Evolutionary conservation across 768 basidiomycete genomes (phyloP).

Genomic region (Ramaria sp.): DNA sequence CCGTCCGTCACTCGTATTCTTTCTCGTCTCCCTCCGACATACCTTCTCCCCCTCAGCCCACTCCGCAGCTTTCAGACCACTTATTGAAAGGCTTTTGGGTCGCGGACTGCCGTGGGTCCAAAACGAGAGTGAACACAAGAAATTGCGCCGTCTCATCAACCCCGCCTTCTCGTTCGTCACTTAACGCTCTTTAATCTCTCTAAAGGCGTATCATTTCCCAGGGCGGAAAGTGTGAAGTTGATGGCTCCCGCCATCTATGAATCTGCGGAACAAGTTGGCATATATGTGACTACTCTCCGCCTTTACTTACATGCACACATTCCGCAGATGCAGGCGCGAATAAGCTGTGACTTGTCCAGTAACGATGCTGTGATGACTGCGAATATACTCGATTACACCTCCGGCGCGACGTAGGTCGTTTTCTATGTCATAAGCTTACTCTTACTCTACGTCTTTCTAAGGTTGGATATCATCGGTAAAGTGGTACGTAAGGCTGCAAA

Average conservation of each 20-base stretch:
- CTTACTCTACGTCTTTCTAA: not conserved
- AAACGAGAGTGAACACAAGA: constrained; percentile 24
- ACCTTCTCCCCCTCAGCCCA: constrained; percentile 8
- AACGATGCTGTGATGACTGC: not conserved
- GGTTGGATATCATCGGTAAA: constrained; percentile 21
- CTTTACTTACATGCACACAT: not conserved
- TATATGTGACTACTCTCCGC: not conserved
- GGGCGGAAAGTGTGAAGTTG: constrained; percentile 6
- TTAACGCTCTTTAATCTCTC: not conserved
- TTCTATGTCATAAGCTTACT: not conserved
- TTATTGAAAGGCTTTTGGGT: constrained; percentile 24
- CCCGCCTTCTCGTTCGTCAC: constrained; percentile 14
- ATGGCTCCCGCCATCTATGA: constrained; percentile 9
- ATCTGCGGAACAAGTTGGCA: constrained; percentile 8
- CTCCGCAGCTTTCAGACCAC: constrained; percentile 22
- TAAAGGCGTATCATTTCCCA: not conserved
- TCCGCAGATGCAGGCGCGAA: constrained; percentile 1
- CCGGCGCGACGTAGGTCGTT: constrained; percentile 10
- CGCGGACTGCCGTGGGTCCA: constrained; percentile 27
- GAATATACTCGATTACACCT: constrained; percentile 13
- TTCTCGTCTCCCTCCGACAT: not conserved
- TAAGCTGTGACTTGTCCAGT: not conserved
- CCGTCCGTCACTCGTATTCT: constrained; percentile 4
- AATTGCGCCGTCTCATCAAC: constrained; percentile 15
- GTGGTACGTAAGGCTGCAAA: constrained; percentile 16